These are phyloP conservation scores for Colletotrichum incanum DNA, from an alignment of 2,329 filamentous ascomycete genomes.

Conservation along the genomic window DNA sequence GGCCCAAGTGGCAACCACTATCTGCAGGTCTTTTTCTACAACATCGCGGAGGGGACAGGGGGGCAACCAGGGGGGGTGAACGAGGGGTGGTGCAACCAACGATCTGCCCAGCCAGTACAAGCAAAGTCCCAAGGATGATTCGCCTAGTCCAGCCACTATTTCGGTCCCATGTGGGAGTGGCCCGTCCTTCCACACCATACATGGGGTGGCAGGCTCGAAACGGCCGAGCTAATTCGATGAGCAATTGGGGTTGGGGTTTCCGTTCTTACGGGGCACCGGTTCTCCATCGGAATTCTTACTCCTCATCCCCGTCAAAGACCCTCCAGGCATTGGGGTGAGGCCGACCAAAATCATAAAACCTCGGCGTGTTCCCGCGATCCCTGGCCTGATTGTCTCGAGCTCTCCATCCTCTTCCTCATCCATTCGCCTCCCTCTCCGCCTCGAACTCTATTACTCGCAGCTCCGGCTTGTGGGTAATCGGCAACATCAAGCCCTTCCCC, in stretches of 20 bases:
- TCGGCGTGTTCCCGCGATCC: slow-evolving; percentile 37
- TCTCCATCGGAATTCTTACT: slow-evolving; percentile 27
- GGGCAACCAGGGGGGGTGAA: slow-evolving; percentile 10
- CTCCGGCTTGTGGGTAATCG: slow-evolving; percentile 35
- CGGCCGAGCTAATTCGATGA: slow-evolving; percentile 17
- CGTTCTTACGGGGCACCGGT: slow-evolving; percentile 14
- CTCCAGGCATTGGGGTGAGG: neutral
- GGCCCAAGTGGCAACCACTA: slow-evolving; percentile 28
- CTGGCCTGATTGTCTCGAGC: slow-evolving; percentile 34
- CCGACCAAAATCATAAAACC: slow-evolving; percentile 44
- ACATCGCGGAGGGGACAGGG: slow-evolving; percentile 18
- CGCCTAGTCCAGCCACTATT: slow-evolving; percentile 37
- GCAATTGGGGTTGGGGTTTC: slow-evolving; percentile 29
- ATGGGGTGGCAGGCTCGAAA: slow-evolving; percentile 30
- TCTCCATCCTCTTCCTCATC: slow-evolving; percentile 40
- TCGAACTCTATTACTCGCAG: slow-evolving; percentile 15
- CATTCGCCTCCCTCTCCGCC: slow-evolving; percentile 18
- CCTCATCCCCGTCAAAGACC: slow-evolving; percentile 25
- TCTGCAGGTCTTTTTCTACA: slow-evolving; percentile 9
- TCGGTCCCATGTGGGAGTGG: slow-evolving; percentile 36
- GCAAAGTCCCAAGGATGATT: slow-evolving; percentile 30
- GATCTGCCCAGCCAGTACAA: slow-evolving; percentile 35
- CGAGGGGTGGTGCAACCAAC: slow-evolving; percentile 33
- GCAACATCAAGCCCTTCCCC: slow-evolving; percentile 11
- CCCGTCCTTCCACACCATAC: slow-evolving; percentile 32